Percentiles rank a stretch among this genome's conserved stretches.
phyloP scores from a whole-genome alignment of 208 protist genomes.

The Histomonas meleagridis region DNA sequence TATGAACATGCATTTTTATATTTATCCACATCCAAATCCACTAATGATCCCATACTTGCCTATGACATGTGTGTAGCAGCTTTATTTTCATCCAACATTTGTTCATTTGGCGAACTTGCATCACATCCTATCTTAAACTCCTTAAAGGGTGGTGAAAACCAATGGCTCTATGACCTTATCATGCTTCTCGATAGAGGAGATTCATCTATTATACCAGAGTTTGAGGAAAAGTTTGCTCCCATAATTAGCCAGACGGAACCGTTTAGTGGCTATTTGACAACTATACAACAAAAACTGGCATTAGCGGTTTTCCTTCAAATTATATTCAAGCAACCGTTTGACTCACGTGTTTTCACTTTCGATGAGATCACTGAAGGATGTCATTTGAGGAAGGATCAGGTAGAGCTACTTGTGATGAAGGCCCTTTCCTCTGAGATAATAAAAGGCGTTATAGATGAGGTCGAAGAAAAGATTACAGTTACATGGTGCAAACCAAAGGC shows the following conservation, averaged over 20 bases:
- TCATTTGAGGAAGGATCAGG: background rate
- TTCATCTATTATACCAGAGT: background rate
- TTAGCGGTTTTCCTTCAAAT: conserved; percentile 9
- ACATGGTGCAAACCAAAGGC: conserved; percentile 36
- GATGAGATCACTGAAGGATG: background rate
- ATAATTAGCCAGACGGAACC: background rate
- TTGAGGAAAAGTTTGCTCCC: conserved; percentile 1
- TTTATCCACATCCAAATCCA: background rate
- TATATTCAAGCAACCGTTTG: background rate
- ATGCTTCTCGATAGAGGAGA: background rate
- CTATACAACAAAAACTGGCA: background rate
- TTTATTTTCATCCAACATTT: background rate
- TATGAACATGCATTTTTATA: conserved; percentile 4
- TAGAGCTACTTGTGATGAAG: conserved; percentile 26
- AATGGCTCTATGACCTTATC: background rate
- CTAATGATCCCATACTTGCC: background rate
- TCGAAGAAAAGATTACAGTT: background rate
- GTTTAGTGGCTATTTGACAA: background rate
- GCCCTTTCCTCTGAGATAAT: background rate
- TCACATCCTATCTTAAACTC: background rate
- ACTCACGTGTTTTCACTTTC: background rate
- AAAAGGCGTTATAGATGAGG: background rate
- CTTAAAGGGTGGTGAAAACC: background rate
- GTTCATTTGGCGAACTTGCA: conserved; percentile 32
- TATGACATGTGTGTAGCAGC: conserved; percentile 3